Conservation (phyloP, 441 rosid genomes). For the Capsella rubella region DNA sequence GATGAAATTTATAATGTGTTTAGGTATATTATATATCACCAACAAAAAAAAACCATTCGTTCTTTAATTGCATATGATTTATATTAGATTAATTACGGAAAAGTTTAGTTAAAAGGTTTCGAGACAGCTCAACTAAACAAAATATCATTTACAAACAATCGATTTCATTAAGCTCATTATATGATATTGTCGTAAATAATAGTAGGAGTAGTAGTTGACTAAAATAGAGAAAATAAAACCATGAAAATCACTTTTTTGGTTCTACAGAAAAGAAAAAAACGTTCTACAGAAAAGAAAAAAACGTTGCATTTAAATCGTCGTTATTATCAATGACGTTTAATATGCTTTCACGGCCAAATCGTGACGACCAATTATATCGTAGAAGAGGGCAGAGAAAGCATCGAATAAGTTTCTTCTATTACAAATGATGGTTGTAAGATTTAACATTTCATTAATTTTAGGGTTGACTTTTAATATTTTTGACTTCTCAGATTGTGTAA, state of each 20-base stretch:
- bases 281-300: background rate
- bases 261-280: background rate
- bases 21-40: too few relatives aligned
- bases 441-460: conserved; percentile 19
- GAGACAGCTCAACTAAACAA: background rate
- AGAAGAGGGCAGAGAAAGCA: conserved; percentile 36
- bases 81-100: too few relatives aligned
- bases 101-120: background rate
- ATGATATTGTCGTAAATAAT: background rate
- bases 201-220: background rate
- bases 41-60: too few relatives aligned
- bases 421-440: conserved; percentile 22
- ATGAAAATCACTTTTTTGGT: too few relatives aligned
- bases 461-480: conserved; percentile 35
- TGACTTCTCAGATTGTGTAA: conserved; percentile 34
- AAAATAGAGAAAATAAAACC: background rate
- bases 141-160: background rate
- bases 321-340: conserved; percentile 30
- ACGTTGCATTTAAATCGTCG: conserved; percentile 34
- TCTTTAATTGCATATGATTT: too few relatives aligned
- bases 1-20: too few relatives aligned
- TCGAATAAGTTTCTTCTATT: conserved; percentile 31
- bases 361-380: conserved; percentile 35
- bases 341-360: conserved; percentile 26
- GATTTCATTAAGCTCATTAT: background rate